phyloP scores from a whole-genome alignment of 1,284 basidiomycete genomes.

The Malassezia furfur region DNA sequence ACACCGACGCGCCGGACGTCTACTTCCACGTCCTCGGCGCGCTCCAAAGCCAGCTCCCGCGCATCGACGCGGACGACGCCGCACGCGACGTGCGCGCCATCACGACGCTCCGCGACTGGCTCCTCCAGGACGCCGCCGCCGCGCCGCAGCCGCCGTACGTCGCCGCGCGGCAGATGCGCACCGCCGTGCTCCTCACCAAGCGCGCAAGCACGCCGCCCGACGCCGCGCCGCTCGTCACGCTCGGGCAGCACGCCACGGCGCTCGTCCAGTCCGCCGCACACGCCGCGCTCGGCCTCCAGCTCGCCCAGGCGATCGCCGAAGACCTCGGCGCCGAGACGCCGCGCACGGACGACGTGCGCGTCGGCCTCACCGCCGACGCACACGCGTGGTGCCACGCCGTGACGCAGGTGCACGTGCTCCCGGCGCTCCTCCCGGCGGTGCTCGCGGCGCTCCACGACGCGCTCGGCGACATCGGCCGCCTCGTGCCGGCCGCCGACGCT shows the following conservation, averaged over 20 bases:
- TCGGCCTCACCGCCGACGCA: slow-evolving; percentile 28
- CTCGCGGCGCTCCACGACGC: not conserved
- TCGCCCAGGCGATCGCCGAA: not conserved
- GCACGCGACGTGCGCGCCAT: not conserved
- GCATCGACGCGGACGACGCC: not conserved
- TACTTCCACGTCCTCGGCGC: slow-evolving; percentile 17
- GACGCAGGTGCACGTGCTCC: slow-evolving; percentile 14
- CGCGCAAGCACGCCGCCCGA: not conserved
- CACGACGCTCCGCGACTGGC: slow-evolving; percentile 11
- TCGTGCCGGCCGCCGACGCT: not conserved
- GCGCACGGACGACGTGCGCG: not conserved
- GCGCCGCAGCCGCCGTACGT: not conserved
- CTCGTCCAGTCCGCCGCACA: not conserved
- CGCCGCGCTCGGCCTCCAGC: slow-evolving; percentile 1
- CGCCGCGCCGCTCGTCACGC: not conserved
- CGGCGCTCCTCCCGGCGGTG: slow-evolving; percentile 1
- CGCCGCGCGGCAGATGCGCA: not conserved
- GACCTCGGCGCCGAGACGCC: not conserved
- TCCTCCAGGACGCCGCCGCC: slow-evolving; percentile 3
- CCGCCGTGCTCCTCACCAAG: slow-evolving; percentile 4
- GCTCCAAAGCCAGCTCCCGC: not conserved
- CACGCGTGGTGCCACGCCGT: slow-evolving; percentile 34
- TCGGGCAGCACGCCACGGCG: not conserved
- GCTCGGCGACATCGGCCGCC: not conserved
- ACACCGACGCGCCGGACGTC: not conserved